These are phyloP conservation scores for Filobasidium floriforme DNA, from an alignment of 768 basidiomycete genomes.

Conservation along the genomic window DNA sequence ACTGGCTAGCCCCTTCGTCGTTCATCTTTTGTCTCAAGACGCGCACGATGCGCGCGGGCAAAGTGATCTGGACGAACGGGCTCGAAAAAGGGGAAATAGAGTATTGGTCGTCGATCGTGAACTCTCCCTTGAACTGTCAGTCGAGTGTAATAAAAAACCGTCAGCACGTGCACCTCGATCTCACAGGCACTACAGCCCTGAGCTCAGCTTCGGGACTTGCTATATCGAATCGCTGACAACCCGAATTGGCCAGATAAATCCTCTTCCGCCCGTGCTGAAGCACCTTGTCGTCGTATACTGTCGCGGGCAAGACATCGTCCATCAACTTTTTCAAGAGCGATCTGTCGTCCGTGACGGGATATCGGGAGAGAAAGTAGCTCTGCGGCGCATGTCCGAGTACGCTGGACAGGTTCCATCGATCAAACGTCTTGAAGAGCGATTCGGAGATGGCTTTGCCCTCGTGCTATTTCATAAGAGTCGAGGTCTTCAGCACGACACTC, in stretches of 20 bases:
- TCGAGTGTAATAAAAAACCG: background rate
- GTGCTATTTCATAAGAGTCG: constrained; percentile 26
- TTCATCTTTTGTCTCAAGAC: constrained; percentile 19
- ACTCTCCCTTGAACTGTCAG: constrained; percentile 51
- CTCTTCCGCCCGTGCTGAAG: constrained; percentile 18
- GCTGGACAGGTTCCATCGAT: constrained; percentile 54
- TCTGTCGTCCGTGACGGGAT: constrained; percentile 27
- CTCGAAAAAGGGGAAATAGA: constrained; percentile 60
- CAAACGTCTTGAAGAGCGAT: constrained; percentile 7
- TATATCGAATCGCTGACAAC: constrained; percentile 46
- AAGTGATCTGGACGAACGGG: constrained; percentile 28
- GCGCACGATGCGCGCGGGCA: constrained; percentile 30
- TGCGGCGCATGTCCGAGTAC: constrained; percentile 67
- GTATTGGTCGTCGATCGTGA: constrained; percentile 73
- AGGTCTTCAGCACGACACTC: constrained; percentile 18
- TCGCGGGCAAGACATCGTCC: constrained; percentile 52
- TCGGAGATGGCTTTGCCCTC: constrained; percentile 24
- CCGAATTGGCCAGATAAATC: constrained; percentile 40
- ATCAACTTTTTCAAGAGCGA: constrained; percentile 41
- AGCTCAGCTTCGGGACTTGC: no score
- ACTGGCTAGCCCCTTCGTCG: constrained; percentile 22
- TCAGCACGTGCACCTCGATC: no score
- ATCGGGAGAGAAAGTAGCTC: constrained; percentile 59
- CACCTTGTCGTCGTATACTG: constrained; percentile 46
- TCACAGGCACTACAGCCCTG: no score